Base-by-base conservation (phyloP, 73 alveolate species). In the Breviolum minutum region DNA sequence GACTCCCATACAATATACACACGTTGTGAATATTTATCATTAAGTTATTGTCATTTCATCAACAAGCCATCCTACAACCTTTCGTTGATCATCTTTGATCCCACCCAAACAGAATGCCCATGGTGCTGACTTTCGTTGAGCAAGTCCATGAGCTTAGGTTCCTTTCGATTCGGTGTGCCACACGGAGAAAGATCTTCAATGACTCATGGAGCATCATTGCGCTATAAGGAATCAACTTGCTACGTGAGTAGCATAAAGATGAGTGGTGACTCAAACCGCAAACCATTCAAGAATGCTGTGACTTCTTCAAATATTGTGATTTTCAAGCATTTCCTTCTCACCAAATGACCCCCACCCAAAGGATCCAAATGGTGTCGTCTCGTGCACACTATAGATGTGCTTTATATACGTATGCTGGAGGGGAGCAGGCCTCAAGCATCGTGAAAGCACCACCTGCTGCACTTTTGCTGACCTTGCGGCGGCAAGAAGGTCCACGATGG, bases 371-470 rank as follows among this genome's bases (percentile, higher is more conserved):
- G 81, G 29, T 5, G 81, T 30, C 19, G 8, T 8, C 4, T n/a
- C 26, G 32, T 8, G 19, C 40, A 20, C 81, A 71, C n/a, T n/a
- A n/a, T n/a, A n/a, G n/a, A n/a, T n/a, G n/a, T n/a, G n/a, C n/a
- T n/a, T n/a, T n/a, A n/a, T n/a, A n/a, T n/a, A n/a, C n/a, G n/a
- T n/a, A n/a, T 71, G 81, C 86, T 27, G 24, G 62, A 30, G 24
- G 24, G 7, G 32, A 40, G 54, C 54, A 40, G 54, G 73, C 95
- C 87, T 90, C 96, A 24, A 90, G 96, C 96, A 90, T 90, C 22
- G 96, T 90, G 96, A 90, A 90, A 20, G 96, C 96, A 32, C 96
- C 96, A 68, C 96, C 96, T 7, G 96, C 96, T 40, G 96, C 96
- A n/a, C 87, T 90, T 16, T 90, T 71, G 96, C 96, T 90, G 87